Base-by-base conservation (phyloP, 2,329 filamentous ascomycete species). In the Xylaria sp. region DNA sequence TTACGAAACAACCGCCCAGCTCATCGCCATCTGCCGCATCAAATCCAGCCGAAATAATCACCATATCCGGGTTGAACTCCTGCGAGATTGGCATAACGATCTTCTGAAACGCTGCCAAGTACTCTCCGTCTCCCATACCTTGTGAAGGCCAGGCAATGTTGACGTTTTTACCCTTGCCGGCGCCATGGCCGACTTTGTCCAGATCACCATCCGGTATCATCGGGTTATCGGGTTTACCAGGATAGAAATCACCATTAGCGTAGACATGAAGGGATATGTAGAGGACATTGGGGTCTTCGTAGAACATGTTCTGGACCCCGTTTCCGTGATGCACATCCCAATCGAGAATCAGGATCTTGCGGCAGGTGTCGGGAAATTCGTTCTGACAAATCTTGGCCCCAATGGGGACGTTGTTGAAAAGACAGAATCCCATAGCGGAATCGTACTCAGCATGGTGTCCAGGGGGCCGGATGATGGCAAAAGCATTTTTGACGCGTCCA, bases 341-440 rank as follows among this genome's bases (percentile, higher is more conserved):
- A 71, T 99, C 94, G 6, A 99, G 79, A 66, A 99, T 94, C 58
- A 99, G 76, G 18, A 99, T 84, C 74, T 96, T 97, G 58, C 91
- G 86, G 70, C 93, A 97, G 7, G 78, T 77, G 2, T 93, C 84
- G 1, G 90, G 90, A 66, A 90, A 94, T 61, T 92, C 86, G 56
- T 82, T 78, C 72, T 96, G 92, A 71, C 92, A 97, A 10, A 92
- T 89, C 61, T 85, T 88, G n/a, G 92, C 88, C 1, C 92, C 93
- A 60, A 99, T 89, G 18, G 91, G 92, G 2, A 97, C 94, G 70
- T 99, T 99, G 77, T 99, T 97, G 78, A 97, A 97, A 60, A 97
- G 84, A 73, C 94, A 99, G 71, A 99, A 99, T 0, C 94, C 94
- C 82, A 96, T 94, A 0, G 93, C 84, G 42, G 86, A 80, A 68